Conservation (phyloP, 2,329 filamentous ascomycete genomes). For the Epichloe glyceriae region DNA sequence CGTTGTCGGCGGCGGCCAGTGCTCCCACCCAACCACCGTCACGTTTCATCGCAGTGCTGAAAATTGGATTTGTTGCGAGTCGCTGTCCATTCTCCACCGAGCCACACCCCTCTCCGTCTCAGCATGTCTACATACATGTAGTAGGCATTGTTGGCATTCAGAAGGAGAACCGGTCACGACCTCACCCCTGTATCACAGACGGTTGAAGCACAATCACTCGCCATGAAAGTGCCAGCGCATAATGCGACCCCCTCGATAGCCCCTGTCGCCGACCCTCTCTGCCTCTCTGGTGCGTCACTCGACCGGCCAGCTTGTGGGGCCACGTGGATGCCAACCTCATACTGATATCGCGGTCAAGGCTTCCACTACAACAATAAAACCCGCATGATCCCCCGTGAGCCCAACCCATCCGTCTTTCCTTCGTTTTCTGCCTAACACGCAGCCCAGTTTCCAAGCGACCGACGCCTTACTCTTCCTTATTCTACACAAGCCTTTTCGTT, state of each 20-base stretch:
- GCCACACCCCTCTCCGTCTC: conserved; percentile 17
- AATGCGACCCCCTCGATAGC: conserved; percentile 22
- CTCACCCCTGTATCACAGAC: conserved; percentile 19
- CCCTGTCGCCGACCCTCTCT: conserved; percentile 8
- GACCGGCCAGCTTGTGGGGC: conserved; percentile 14
- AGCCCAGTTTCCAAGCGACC: conserved; percentile 11
- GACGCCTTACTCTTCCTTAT: conserved; percentile 5
- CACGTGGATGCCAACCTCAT: conserved; percentile 5
- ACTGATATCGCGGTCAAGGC: conserved; percentile 15
- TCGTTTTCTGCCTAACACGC: conserved; percentile 25
- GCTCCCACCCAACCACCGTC: conserved; percentile 13
- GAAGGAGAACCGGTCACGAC: conserved; percentile 22
- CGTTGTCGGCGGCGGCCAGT: conserved; percentile 35
- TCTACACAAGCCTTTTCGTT: conserved; percentile 5
- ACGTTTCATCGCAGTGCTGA: conserved; percentile 14
- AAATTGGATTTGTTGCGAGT: conserved; percentile 9
- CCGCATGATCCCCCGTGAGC: conserved; percentile 33
- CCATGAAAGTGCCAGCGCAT: conserved; percentile 33
- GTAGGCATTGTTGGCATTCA: conserved; percentile 11
- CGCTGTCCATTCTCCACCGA: conserved; percentile 15
- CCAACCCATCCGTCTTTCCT: conserved; percentile 20
- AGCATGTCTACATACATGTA: no score
- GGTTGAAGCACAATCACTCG: conserved; percentile 24
- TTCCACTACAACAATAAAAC: conserved; percentile 31
- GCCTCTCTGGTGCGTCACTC: conserved; percentile 7